Base-by-base conservation (phyloP, 2,329 filamentous ascomycete species). In the Neonectria neomacrospora region DNA sequence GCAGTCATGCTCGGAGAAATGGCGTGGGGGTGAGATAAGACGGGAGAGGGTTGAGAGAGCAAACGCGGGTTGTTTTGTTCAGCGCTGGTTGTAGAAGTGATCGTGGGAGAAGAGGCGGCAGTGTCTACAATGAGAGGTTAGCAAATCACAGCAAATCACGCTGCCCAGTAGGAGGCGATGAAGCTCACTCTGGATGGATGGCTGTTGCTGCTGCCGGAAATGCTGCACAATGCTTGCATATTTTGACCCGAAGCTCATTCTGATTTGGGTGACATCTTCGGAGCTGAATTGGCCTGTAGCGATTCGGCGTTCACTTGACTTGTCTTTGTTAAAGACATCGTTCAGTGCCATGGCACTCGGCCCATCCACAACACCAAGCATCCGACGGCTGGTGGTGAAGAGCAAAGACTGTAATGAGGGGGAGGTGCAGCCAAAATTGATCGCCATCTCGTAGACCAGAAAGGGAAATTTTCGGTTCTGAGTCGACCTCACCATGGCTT, bases 341-440 rank as follows among this genome's bases (percentile, higher is more conserved):
- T 64, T 70, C 22, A 78, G 56, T 6, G 67, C 34, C 3, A 47
- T 20, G 23, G 63, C 64, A n/a, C 53, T 6, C 14, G 58, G 50
- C 3, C 65, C 64, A 11, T 76, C 74, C 3, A 47, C 45, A 20
- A 75, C 30, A 2, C 71, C 69, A 32, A 79, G 65, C 1, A 54
- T 52, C 22, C 73, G 70, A 28, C 75, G 75, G 37, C 70, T 77
- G 37, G 71, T 61, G 11, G 67, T 75, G 47, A 77, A 80, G 1
- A 79, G 50, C 41, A 75, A 64, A 7, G 59, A 55, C 18, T 73
- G 69, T 6, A 78, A 48, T 3, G 63, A 52, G 6, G 41, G 41
- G 6, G 77, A 77, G 8, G 47, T 37, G 44, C 77, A 79, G 42
- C 54, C 52, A 2, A 80, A 59, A 4, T 51, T 7, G 1, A 56